Evolutionary conservation across 164 flowering plant genomes (phyloP).

Genomic region (Chimonanthus praecox): DNA sequence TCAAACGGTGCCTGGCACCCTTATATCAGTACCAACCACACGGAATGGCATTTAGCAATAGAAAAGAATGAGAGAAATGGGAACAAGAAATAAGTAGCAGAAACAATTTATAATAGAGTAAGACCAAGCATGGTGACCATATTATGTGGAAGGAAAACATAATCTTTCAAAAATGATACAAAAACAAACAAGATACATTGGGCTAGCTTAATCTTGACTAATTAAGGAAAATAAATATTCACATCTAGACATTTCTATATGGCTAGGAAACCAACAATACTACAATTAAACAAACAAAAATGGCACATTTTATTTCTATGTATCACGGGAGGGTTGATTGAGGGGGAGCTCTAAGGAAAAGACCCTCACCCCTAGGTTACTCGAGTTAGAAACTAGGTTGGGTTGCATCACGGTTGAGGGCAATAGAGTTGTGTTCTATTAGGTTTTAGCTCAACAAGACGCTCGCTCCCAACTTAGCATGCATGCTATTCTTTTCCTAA

Average conservation of each 20-base stretch:
- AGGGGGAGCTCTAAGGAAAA: too few relatives aligned
- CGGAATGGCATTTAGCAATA: slow-evolving; percentile 8
- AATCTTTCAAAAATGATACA: background rate
- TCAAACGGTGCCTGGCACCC: slow-evolving; percentile 84
- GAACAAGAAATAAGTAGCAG: background rate
- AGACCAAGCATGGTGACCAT: background rate
- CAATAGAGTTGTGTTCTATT: too few relatives aligned
- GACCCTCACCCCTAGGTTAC: too few relatives aligned
- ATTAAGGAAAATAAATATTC: background rate
- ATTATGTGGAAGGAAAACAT: background rate
- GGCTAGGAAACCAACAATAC: background rate
- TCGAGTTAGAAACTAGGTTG: too few relatives aligned
- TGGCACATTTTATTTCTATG: too few relatives aligned
- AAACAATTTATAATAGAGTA: background rate
- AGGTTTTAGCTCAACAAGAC: too few relatives aligned
- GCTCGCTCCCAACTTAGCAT: too few relatives aligned
- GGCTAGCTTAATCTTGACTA: background rate
- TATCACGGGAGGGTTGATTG: too few relatives aligned
- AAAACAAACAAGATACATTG: background rate
- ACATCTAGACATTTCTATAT: background rate
- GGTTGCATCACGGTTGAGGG: too few relatives aligned
- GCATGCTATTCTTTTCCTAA: too few relatives aligned
- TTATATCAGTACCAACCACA: slow-evolving; percentile 30
- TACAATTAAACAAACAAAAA: background rate
- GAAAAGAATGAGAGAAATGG: background rate